A percentile compares a stretch with the other conserved stretches of the same genome.
phyloP scores from a whole-genome alignment of 1,284 basidiomycete genomes.

The Puccinia triticina region DNA sequence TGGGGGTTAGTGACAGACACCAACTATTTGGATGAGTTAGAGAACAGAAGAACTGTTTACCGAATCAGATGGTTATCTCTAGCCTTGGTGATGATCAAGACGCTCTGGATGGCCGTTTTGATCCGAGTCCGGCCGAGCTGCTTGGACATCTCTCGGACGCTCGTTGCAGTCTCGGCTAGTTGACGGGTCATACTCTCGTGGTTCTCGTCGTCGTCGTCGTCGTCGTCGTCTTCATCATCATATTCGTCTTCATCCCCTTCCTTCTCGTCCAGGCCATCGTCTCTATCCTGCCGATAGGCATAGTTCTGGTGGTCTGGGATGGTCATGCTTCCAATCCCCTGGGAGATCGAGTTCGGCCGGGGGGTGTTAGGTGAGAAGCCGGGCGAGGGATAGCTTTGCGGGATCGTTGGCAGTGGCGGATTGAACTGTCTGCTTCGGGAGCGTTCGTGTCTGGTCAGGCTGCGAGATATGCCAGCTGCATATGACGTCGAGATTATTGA shows the following conservation, averaged over 20 bases:
- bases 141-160: constrained; percentile 48
- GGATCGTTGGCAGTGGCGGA: constrained; percentile 18
- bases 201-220: constrained; percentile 24
- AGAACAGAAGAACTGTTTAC: too few relatives aligned
- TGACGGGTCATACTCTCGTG: constrained; percentile 45
- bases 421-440: constrained; percentile 17
- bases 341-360: neutral
- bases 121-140: constrained; percentile 82
- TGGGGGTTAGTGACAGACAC: constrained; percentile 72
- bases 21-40: too few relatives aligned
- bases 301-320: constrained; percentile 12
- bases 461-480: constrained; percentile 26
- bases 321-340: neutral
- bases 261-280: neutral
- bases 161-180: constrained; percentile 36
- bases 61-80: constrained; percentile 89
- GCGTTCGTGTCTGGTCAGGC: constrained; percentile 5
- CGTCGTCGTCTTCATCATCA: constrained; percentile 29
- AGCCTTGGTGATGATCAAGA: constrained; percentile 97
- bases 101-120: constrained; percentile 83
- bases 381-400: constrained; percentile 1
- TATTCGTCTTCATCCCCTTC: neutral
- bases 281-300: neutral
- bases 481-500: too few relatives aligned
- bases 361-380: constrained; percentile 29